These are phyloP conservation scores for Mortierella sp. DNA, from an alignment of 371 early-diverging fungal genomes.

Conservation along the genomic window DNA sequence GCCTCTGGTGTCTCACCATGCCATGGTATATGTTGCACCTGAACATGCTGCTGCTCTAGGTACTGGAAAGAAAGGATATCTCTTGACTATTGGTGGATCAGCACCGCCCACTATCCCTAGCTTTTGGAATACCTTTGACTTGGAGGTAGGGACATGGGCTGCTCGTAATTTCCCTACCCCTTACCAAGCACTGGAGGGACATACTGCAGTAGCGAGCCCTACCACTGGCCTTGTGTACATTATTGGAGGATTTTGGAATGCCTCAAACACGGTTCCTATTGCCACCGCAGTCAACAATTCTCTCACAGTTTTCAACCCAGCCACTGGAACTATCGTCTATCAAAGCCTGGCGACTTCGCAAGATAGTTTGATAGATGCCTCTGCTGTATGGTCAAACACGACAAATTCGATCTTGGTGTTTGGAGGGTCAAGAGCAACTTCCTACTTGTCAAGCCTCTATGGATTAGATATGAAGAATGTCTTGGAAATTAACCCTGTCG, in stretches of 20 bases:
- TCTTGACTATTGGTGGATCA: slow-evolving; percentile 21
- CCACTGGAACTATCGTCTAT: slow-evolving; percentile 5
- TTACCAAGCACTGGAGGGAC: slow-evolving; percentile 35
- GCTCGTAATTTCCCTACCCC: neutral
- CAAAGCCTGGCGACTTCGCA: slow-evolving; percentile 1
- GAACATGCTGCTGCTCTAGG: slow-evolving; percentile 21
- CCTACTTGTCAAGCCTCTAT: neutral
- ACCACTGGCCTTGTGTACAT: slow-evolving; percentile 33
- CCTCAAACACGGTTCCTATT: neutral
- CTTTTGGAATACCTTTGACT: slow-evolving; percentile 15
- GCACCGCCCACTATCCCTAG: neutral
- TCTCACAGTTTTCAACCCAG: slow-evolving; percentile 32
- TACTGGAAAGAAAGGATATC: slow-evolving; percentile 16
- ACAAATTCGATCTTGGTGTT: slow-evolving; percentile 30
- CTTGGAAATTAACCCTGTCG: slow-evolving; percentile 27
- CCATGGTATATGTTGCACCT: slow-evolving; percentile 17
- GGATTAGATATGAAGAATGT: slow-evolving; percentile 23
- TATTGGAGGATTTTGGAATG: slow-evolving; percentile 32
- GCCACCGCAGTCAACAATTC: slow-evolving; percentile 18
- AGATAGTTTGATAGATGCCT: slow-evolving; percentile 26
- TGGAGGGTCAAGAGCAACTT: slow-evolving; percentile 41
- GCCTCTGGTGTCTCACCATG: slow-evolving; percentile 20
- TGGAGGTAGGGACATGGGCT: slow-evolving; percentile 16
- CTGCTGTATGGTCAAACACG: slow-evolving; percentile 34
- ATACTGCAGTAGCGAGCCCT: slow-evolving; percentile 24